Evolutionary conservation across 306 rosid genomes (phyloP), one percentile per base, ranked within the genome.

Genomic region (Abrus pulchellus): DNA sequence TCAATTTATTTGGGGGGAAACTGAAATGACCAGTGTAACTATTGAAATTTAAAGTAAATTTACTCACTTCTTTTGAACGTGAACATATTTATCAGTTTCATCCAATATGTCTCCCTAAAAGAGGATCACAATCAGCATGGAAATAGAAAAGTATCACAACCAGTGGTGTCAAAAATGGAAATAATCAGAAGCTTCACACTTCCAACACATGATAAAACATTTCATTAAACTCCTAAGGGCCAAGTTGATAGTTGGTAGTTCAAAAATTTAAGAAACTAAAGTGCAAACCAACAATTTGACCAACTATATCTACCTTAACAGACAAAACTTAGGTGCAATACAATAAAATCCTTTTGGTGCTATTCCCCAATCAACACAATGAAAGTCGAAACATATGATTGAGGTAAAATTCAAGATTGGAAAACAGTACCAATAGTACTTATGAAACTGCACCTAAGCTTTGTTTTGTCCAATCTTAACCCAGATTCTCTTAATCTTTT

Each of bases 51-150:
- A 52, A 14, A 57, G 27, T 47, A 12, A 36, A 20, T 72, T 20
- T 64, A 79, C 89, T 87, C 75, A 89, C 97, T 80, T 90, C 84
- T 86, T 88, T 74, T 88, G 93, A 5, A 88, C 86, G 36, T 88
- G 84, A 54, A 90, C 85, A 79, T 86, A 87, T 53, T 82, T 87
- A 86, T 94, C 97, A 59, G 97, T 94, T 84, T 94, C 98, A 82
- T 94, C 97, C 77, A 83, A 57, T 79, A 94, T 94, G 73, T 92
- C 92, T 47, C 87, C 91, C 97, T 92, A 74, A 43, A 80, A n/a
- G 48, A 62, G 30, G 48, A 44, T 41, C 55, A 41, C 72, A 81
- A 56, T 84, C 77, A 74, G n/a, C 32, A 72, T 69, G 28, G 1
- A 60, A 48, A 20, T 72, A 49, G 13, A 78, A 33, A 66, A 53